Base-by-base conservation (phyloP, 352 stramenopile species). In the Pythium inflatum region DNA sequence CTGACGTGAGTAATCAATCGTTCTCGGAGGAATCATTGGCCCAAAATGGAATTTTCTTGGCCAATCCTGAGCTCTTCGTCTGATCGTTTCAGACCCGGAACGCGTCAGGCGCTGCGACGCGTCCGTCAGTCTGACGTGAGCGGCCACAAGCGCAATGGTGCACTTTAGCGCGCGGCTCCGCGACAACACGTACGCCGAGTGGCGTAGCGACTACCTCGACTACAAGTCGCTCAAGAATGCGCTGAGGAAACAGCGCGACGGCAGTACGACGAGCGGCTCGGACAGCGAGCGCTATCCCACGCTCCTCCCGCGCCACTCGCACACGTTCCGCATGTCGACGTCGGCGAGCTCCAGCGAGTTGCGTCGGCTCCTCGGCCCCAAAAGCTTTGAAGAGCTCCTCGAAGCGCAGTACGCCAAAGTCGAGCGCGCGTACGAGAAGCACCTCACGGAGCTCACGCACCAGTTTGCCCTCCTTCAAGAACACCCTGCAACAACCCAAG, bases 341-440 rank as follows among this genome's bases (percentile, higher is more conserved):
- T n/a, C n/a, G n/a, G n/a, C n/a, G n/a, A n/a, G n/a, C n/a, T n/a
- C n/a, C n/a, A n/a, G n/a, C n/a, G n/a, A n/a, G n/a, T n/a, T n/a
- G n/a, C n/a, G n/a, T n/a, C n/a, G n/a, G n/a, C n/a, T n/a, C n/a
- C n/a, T n/a, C n/a, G n/a, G 36, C 36, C 16, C 16, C 36, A 43
- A 43, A 28, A 73, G 80, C 49, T 98, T 98, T 74, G 90, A 94
- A 50, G 81, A 93, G 41, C 68, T 89, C n/a, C 73, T 98, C 33
- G 77, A 87, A 7, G 46, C 76, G 46, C 87, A 97, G 75, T 92
- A 88, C 71, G 73, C 77, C 50, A 98, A 98, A 43, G 9, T 98
- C n/a, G 87, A 98, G 65, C 63, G 78, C 22, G 98, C 98, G 62
- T 99, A 98, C 70, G 55, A 69, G 55, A 68, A 82, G n/a, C 94